Conservation (phyloP, 2,329 filamentous ascomycete species). For the Colletotrichum coccodes region DNA sequence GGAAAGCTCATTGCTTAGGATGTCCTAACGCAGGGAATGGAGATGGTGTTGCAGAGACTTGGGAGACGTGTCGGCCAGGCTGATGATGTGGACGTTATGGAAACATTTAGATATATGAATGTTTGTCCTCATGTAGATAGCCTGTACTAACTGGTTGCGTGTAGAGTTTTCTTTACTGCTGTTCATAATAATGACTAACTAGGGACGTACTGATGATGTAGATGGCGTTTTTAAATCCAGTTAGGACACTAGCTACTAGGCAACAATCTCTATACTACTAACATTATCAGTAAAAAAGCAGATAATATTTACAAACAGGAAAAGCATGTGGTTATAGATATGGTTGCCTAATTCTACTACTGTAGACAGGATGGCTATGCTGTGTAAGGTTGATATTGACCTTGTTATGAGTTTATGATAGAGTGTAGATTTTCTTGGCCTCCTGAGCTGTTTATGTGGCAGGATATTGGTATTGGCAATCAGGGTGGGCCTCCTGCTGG, state of each 20-base stretch:
- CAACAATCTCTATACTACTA: not conserved
- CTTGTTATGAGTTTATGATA: not conserved
- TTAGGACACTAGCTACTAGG: not conserved
- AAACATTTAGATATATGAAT: not conserved
- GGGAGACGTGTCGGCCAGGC: not conserved
- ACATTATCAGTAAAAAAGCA: slow-evolving; percentile 13
- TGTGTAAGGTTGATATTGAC: not conserved
- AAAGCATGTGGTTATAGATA: slow-evolving; percentile 9
- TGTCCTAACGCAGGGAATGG: not conserved
- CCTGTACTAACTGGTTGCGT: not conserved
- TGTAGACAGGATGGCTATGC: not conserved
- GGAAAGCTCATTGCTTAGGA: slow-evolving; percentile 2
- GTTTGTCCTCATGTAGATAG: not conserved
- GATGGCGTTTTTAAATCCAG: not conserved
- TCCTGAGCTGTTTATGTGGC: not conserved
- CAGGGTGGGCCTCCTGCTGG: not conserved
- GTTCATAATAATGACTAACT: not conserved
- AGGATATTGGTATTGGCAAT: not conserved
- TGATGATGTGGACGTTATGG: not conserved
- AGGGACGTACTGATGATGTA: not conserved
- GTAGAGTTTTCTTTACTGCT: not conserved
- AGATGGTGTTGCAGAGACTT: not conserved
- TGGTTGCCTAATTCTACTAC: not conserved
- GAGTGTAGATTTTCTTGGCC: not conserved
- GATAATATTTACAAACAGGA: slow-evolving; percentile 5